Evolutionary conservation across 2,329 filamentous ascomycete species (phyloP).

Genomic region (Thelonectria blattea): DNA sequence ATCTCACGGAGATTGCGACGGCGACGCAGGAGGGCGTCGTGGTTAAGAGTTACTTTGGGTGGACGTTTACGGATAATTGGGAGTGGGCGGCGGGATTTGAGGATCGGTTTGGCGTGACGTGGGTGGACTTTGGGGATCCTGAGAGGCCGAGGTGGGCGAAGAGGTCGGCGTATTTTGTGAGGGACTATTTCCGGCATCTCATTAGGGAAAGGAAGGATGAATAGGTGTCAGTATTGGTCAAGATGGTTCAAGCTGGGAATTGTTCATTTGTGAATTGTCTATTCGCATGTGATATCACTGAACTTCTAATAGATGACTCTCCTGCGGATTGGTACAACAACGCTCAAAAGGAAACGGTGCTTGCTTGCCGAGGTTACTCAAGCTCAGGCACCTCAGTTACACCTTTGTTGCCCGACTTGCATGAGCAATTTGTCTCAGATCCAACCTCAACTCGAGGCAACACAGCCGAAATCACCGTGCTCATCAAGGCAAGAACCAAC

Average conservation of each 20-base stretch:
- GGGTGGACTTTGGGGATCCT: constrained; percentile 44
- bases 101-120: constrained; percentile 48
- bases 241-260: no score
- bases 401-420: no score
- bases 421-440: not conserved
- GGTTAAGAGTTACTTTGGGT: constrained; percentile 49
- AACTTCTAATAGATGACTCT: no score
- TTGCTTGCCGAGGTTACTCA: no score
- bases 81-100: constrained; percentile 51
- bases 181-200: constrained; percentile 28
- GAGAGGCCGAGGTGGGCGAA: constrained; percentile 30
- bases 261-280: no score
- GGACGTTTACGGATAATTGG: constrained; percentile 53
- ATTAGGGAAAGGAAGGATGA: constrained; percentile 14
- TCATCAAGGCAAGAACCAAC: no score
- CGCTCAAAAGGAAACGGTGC: no score
- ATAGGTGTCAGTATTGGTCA: not conserved
- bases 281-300: no score
- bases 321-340: no score
- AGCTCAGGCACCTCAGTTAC: no score
- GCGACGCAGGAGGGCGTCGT: constrained; percentile 46
- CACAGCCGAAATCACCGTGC: not conserved
- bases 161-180: constrained; percentile 32
- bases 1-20: constrained; percentile 46
- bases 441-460: not conserved